Base-by-base conservation (phyloP, 345 rosid species). In the Dovyalis caffra region DNA sequence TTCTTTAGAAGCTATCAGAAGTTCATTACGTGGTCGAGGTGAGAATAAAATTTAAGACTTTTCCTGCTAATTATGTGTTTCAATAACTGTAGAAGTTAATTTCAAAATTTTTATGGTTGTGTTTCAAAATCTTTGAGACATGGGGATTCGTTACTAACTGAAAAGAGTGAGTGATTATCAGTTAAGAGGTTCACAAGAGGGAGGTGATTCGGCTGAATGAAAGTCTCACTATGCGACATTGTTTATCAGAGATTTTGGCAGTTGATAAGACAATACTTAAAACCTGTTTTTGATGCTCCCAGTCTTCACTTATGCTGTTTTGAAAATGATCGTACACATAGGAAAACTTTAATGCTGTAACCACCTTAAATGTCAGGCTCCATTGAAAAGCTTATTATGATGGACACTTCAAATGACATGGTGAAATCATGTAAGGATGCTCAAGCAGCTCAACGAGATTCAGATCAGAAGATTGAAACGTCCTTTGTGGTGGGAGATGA, bases 331-430 rank as follows among this genome's bases (percentile, higher is more conserved):
- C 47, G 18, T 8, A 56, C 23, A 38, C 34, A 29, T 26, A 21
- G 25, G 31, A 53, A 37, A 66, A 32, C 47, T 33, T 14, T 25
- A 73, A 49, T 32, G 61, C 15, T 35, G 53, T 11, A 23, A 34
- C 2, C 31, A 14, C 65, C 51, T 29, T 64, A 65, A 74, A 56
- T 79, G 28, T 34, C 69, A 95, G 99, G 99, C 83, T 92, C 86
- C 68, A 86, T 93, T 83, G 87, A 95, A 51, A 93, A 89, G 89
- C 89, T 93, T 25, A 83, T 87, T 71, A 93, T 93, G 95, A 93
- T 95, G 97, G 99, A 95, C 82, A 82, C 89, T 20, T 95, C 99
- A 7, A 75, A 87, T 78, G 97, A 95, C 64, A 91, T 93, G 97
- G 69, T 95, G 73, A 89, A 93, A 75, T 74, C 72, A 71, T 95